phyloP scores from a whole-genome alignment of 139 green algal genomes.

The Picochlorum sp. region DNA sequence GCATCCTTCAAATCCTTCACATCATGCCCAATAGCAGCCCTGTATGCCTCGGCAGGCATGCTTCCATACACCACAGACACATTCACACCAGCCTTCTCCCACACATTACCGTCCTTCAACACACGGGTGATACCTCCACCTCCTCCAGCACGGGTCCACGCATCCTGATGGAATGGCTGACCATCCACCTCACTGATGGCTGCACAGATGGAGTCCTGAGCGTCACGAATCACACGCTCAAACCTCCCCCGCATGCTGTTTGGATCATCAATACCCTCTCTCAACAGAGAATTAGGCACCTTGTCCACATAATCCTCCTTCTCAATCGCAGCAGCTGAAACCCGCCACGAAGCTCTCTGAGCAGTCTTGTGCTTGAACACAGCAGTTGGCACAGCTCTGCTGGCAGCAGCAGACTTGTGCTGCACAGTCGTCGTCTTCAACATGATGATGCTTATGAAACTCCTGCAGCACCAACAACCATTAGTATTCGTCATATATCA shows the following conservation, averaged over 20 bases:
- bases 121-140: slow-evolving; percentile 94
- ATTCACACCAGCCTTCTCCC: slow-evolving; percentile 75
- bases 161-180: slow-evolving; percentile 83
- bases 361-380: too few species aligned
- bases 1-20: slow-evolving; percentile 15
- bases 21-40: slow-evolving; percentile 64
- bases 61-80: slow-evolving; percentile 87
- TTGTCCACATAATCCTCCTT: slow-evolving; percentile 34
- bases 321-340: slow-evolving; percentile 23
- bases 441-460: too few species aligned
- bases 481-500: too few species aligned
- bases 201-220: slow-evolving; percentile 83
- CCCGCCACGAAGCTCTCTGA: neutral
- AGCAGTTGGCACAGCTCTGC: too few species aligned
- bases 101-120: slow-evolving; percentile 69
- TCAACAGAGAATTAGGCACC: slow-evolving; percentile 40
- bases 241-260: slow-evolving; percentile 58
- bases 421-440: too few species aligned
- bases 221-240: slow-evolving; percentile 25
- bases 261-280: slow-evolving; percentile 49
- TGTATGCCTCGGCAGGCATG: slow-evolving; percentile 96
- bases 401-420: too few species aligned
- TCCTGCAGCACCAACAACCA: too few species aligned
- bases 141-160: slow-evolving; percentile 80
- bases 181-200: slow-evolving; percentile 89